phyloP scores from a whole-genome alignment of 2,329 filamentous ascomycete genomes.

The Stachybotrys elegans region DNA sequence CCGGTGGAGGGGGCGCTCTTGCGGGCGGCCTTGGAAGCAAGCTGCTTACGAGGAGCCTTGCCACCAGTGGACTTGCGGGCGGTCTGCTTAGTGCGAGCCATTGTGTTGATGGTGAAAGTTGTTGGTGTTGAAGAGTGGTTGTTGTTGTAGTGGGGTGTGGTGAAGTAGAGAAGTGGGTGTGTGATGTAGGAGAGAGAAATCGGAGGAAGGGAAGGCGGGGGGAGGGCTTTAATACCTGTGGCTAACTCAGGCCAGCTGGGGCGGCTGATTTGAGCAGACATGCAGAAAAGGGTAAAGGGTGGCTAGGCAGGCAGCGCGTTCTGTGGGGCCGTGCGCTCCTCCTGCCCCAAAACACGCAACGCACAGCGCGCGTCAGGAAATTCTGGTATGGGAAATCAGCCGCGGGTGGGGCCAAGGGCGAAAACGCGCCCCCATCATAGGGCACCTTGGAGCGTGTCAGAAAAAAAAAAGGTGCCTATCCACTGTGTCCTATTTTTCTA shows the following conservation, averaged over 20 bases:
- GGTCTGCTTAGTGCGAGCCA: slow-evolving; percentile 64
- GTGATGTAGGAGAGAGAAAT: slow-evolving; percentile 38
- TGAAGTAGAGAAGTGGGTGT: slow-evolving; percentile 27
- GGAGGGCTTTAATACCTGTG: slow-evolving; percentile 36
- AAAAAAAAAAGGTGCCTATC: slow-evolving; percentile 15
- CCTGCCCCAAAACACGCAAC: no score
- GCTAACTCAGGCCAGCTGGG: slow-evolving; percentile 19
- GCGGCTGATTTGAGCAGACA: slow-evolving; percentile 33
- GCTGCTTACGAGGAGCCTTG: slow-evolving; percentile 87
- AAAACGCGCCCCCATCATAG: no score
- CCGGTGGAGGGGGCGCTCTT: slow-evolving; percentile 97
- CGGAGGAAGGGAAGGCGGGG: slow-evolving; percentile 35
- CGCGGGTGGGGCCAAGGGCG: no score
- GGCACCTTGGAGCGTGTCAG: no score
- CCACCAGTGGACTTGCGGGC: slow-evolving; percentile 74
- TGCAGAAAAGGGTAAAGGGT: slow-evolving; percentile 8
- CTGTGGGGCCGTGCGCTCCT: slow-evolving; percentile 15
- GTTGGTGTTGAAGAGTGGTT: slow-evolving; percentile 15
- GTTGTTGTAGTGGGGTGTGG: slow-evolving; percentile 21
- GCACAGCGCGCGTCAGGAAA: background rate
- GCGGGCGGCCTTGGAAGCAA: slow-evolving; percentile 95
- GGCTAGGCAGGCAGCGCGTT: slow-evolving; percentile 1
- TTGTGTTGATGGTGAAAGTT: slow-evolving; percentile 35
- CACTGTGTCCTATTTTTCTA: slow-evolving; percentile 19
- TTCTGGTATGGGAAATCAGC: no score